phyloP scores from a whole-genome alignment of 805 yeast species.

The Starmerella bombi region DNA sequence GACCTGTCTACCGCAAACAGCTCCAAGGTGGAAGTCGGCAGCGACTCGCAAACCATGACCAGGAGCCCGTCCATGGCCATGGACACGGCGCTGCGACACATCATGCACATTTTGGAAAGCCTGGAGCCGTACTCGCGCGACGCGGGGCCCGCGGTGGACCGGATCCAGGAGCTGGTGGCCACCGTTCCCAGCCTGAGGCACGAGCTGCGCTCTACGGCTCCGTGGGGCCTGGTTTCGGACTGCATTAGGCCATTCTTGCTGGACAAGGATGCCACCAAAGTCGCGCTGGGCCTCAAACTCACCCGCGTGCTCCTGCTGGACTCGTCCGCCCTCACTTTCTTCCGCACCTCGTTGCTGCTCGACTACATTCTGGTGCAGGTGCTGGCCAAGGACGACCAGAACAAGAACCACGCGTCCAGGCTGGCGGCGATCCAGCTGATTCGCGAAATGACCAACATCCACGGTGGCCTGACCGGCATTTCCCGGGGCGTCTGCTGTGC shows the following conservation, averaged over 20 bases:
- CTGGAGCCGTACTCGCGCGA: constrained; percentile 11
- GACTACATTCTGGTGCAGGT: constrained; percentile 54
- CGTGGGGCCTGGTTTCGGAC: constrained; percentile 26
- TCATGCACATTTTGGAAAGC: constrained; percentile 8
- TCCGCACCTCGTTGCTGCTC: constrained; percentile 39
- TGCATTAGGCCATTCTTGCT: constrained; percentile 48
- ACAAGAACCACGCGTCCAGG: constrained; percentile 41
- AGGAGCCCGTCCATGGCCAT: background rate
- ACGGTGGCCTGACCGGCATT: constrained; percentile 31
- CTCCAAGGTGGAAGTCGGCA: background rate
- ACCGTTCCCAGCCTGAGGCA: constrained; percentile 10
- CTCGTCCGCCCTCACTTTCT: constrained; percentile 29
- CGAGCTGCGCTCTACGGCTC: constrained; percentile 9
- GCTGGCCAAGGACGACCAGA: constrained; percentile 43
- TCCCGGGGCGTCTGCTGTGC: constrained; percentile 51
- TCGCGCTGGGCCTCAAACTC: constrained; percentile 64
- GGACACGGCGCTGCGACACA: constrained; percentile 2
- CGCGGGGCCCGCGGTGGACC: constrained; percentile 7
- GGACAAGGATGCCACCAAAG: constrained; percentile 45
- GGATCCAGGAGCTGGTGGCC: constrained; percentile 11
- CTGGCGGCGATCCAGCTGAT: constrained; percentile 65
- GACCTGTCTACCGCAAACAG: constrained; percentile 4
- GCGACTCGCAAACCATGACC: background rate
- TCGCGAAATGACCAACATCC: constrained; percentile 45
- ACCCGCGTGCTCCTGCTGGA: constrained; percentile 51